phyloP scores from a whole-genome alignment of 768 basidiomycete species.

The Punctularia strigosozonata region DNA sequence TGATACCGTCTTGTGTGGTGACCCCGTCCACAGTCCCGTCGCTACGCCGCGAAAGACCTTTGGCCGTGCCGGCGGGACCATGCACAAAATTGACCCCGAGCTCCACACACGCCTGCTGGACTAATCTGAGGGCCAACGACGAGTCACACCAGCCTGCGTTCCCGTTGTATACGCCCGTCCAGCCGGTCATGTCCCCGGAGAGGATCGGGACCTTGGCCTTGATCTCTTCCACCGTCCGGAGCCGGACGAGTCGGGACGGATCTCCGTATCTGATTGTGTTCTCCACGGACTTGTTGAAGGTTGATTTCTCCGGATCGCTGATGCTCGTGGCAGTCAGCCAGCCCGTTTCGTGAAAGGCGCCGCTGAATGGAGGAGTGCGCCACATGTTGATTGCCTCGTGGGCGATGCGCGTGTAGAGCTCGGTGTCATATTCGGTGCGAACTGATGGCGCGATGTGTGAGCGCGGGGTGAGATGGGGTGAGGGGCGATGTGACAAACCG shows the following conservation, averaged over 20 bases:
- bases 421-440: constrained; percentile 11
- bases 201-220: neutral
- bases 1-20: neutral
- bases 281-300: too few species aligned
- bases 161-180: neutral
- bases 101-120: neutral
- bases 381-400: constrained; percentile 24
- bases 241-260: too few species aligned
- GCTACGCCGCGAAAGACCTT: neutral
- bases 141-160: neutral
- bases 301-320: too few species aligned
- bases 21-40: neutral
- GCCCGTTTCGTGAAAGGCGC: neutral
- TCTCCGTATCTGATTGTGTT: too few species aligned
- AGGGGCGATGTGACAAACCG: too few species aligned
- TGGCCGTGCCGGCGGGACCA: neutral
- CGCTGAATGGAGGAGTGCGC: constrained; percentile 4
- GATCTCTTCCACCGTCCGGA: neutral
- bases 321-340: neutral
- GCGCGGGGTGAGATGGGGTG: too few species aligned
- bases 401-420: constrained; percentile 17
- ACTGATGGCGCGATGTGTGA: too few species aligned
- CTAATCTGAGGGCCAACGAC: neutral
- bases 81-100: neutral
- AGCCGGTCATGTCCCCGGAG: neutral